Percentiles rank a stretch among this genome's conserved stretches.
These are phyloP conservation scores for Kwoniella bestiolae DNA, from an alignment of 768 basidiomycete genomes.

Conservation along the genomic window DNA sequence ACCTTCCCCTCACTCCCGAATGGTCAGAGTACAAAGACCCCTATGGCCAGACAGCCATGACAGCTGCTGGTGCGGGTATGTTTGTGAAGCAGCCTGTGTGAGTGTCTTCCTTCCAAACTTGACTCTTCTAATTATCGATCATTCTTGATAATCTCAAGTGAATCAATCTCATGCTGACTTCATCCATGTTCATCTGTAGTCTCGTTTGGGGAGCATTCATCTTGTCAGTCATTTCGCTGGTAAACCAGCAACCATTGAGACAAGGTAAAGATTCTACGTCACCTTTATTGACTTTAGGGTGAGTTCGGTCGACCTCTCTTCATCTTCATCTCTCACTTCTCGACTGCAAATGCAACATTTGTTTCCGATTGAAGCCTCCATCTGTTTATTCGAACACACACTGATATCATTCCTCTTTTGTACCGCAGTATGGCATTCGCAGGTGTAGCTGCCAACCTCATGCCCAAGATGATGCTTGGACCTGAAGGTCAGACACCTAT, in stretches of 20 bases:
- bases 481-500: conserved; percentile 22
- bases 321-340: neutral
- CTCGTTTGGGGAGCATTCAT: conserved; percentile 43
- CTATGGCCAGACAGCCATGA: conserved; percentile 41
- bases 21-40: conserved; percentile 44
- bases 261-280: conserved; percentile 38
- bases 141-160: too few relatives aligned
- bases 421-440: conserved; percentile 38
- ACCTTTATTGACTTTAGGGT: conserved; percentile 42
- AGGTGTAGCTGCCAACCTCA: conserved; percentile 37
- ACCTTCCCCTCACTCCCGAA: conserved; percentile 40
- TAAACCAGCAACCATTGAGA: conserved; percentile 40
- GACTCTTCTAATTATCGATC: too few relatives aligned
- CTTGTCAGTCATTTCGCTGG: conserved; percentile 37
- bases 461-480: conserved; percentile 40
- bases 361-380: too few relatives aligned
- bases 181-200: too few relatives aligned
- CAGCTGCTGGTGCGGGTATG: conserved; percentile 50
- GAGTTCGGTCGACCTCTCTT: conserved; percentile 11
- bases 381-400: conserved; percentile 1
- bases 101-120: conserved; percentile 17
- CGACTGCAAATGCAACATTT: too few relatives aligned
- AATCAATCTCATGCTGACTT: too few relatives aligned
- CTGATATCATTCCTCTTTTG: neutral
- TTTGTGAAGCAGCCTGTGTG: conserved; percentile 52